Conservation (phyloP, 225 moss, liverwort and hornwort species). For the Sphagnum contortum region DNA sequence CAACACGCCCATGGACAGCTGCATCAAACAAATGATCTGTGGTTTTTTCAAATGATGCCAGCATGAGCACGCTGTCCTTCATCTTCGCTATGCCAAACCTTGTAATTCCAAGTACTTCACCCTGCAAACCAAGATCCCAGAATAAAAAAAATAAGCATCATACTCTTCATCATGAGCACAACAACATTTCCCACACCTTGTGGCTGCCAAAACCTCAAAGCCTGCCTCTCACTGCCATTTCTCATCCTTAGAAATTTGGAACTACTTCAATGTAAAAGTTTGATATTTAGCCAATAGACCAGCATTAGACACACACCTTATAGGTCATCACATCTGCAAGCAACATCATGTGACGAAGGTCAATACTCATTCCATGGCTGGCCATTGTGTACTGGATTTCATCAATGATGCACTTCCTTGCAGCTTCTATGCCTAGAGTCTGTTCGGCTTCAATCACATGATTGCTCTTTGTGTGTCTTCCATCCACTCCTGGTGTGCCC, state of each 20-base stretch:
- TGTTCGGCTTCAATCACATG: slow-evolving; percentile 98
- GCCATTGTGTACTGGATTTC: slow-evolving; percentile 99
- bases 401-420: slow-evolving; percentile 83
- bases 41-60: slow-evolving; percentile 97
- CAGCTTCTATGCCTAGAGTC: slow-evolving; percentile 95
- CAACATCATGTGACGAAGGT: slow-evolving; percentile 96
- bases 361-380: slow-evolving; percentile 93
- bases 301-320: slow-evolving; percentile 39
- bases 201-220: background rate
- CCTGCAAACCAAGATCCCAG: slow-evolving; percentile 20
- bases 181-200: too few relatives aligned
- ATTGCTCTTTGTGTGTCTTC: slow-evolving; percentile 70
- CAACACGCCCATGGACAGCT: slow-evolving; percentile 87
- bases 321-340: slow-evolving; percentile 99
- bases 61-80: slow-evolving; percentile 98
- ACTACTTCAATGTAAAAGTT: too few relatives aligned
- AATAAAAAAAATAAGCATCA: too few relatives aligned
- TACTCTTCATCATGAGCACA: too few relatives aligned
- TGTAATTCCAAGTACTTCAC: slow-evolving; percentile 97
- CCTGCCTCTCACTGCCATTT: too few relatives aligned
- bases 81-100: slow-evolving; percentile 98
- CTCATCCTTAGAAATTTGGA: too few relatives aligned
- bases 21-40: slow-evolving; percentile 97
- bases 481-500: slow-evolving; percentile 93
- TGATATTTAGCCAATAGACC: too few relatives aligned